Percentiles rank a stretch among this genome's conserved stretches.
Conservation (phyloP, 2,329 filamentous ascomycete genomes). For the Aspergillus fumigatiaffinis region DNA sequence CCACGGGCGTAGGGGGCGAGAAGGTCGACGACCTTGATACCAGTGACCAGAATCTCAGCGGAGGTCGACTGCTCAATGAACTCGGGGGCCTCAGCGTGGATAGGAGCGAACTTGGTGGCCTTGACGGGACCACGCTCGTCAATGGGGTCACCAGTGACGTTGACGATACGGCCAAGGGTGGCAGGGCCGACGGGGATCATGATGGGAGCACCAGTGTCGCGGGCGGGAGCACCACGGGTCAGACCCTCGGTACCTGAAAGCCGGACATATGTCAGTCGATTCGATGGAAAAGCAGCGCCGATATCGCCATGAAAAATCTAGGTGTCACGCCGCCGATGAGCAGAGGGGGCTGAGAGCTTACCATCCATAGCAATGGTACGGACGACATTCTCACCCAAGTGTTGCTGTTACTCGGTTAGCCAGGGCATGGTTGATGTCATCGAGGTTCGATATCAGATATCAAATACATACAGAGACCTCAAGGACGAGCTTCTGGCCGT, state of each 20-base stretch:
- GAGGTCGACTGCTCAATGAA: slow-evolving; percentile 95
- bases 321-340: slow-evolving; percentile 11
- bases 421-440: slow-evolving; percentile 14
- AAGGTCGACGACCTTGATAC: slow-evolving; percentile 99
- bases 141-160: slow-evolving; percentile 99
- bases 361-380: slow-evolving; percentile 99
- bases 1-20: slow-evolving; percentile 99
- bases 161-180: slow-evolving; percentile 98
- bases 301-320: background rate
- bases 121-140: slow-evolving; percentile 99
- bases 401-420: slow-evolving; percentile 65
- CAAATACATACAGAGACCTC: slow-evolving; percentile 80
- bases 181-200: slow-evolving; percentile 89
- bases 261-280: slow-evolving; percentile 15
- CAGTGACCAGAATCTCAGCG: slow-evolving; percentile 94
- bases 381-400: slow-evolving; percentile 98
- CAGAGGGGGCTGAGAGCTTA: slow-evolving; percentile 48
- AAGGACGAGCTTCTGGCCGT: slow-evolving; percentile 88
- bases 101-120: slow-evolving; percentile 78
- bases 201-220: slow-evolving; percentile 92
- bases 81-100: slow-evolving; percentile 87
- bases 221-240: slow-evolving; percentile 79
- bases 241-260: slow-evolving; percentile 94
- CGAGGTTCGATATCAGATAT: slow-evolving; percentile 5
- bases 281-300: slow-evolving; percentile 9